Percentiles rank a stretch among this genome's conserved stretches.
phyloP scores from a whole-genome alignment of 768 basidiomycete species.

The Leccinum boreale region DNA sequence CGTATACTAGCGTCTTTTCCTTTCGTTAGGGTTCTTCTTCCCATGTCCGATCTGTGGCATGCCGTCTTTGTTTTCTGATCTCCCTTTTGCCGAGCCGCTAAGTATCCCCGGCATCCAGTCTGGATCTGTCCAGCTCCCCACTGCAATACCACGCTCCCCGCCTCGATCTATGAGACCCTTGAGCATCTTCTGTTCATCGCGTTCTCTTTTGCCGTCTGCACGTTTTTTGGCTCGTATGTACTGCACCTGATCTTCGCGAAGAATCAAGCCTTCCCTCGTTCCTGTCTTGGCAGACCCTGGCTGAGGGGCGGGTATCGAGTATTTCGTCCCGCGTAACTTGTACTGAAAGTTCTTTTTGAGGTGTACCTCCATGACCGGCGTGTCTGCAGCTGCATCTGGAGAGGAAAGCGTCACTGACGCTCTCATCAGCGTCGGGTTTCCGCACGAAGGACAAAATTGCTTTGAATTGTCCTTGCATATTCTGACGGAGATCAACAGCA shows the following conservation, averaged over 20 bases:
- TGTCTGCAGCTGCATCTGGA: constrained; percentile 54
- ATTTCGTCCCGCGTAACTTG: constrained; percentile 85
- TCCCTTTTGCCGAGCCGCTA: constrained; percentile 67
- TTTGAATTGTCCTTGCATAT: constrained; percentile 93
- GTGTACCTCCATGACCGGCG: constrained; percentile 80
- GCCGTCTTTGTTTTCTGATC: constrained; percentile 50
- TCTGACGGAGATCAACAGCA: constrained; percentile 39
- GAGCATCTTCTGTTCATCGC: constrained; percentile 68
- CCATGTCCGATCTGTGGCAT: constrained; percentile 88
- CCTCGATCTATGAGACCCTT: constrained; percentile 56
- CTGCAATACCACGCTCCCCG: constrained; percentile 46
- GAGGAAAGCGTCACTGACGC: constrained; percentile 85
- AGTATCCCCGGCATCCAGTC: constrained; percentile 90
- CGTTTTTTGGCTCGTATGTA: constrained; percentile 80
- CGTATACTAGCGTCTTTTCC: constrained; percentile 43
- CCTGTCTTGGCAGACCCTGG: constrained; percentile 84
- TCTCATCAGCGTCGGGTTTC: constrained; percentile 86
- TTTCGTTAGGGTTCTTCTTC: constrained; percentile 86
- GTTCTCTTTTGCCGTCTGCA: constrained; percentile 66
- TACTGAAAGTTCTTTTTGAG: constrained; percentile 97
- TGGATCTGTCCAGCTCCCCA: constrained; percentile 91
- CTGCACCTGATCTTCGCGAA: constrained; percentile 90
- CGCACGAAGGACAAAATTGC: constrained; percentile 97
- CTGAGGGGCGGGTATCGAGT: constrained; percentile 88
- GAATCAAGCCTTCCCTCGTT: constrained; percentile 75